These are phyloP conservation scores for Gynochthodes officinalis DNA, from an alignment of 257 asterid species.

Conservation along the genomic window DNA sequence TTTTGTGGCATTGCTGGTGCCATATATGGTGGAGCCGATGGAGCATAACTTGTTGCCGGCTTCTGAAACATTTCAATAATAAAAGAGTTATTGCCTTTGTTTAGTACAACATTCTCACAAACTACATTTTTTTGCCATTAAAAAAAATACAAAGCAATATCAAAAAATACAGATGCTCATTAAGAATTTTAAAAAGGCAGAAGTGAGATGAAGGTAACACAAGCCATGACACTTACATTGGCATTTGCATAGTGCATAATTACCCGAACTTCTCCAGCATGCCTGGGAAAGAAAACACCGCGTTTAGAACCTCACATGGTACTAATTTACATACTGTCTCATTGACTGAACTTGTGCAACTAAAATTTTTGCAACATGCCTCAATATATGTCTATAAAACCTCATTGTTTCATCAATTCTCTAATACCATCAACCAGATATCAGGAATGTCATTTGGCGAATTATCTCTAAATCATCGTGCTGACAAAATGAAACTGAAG, in stretches of 20 bases:
- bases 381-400: background rate
- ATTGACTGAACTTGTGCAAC: background rate
- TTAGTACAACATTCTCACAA: background rate
- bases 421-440: background rate
- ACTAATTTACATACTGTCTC: background rate
- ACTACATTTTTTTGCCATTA: background rate
- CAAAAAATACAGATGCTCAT: background rate
- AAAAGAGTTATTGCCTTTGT: background rate
- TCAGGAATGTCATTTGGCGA: background rate
- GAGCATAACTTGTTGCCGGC: constrained; percentile 32
- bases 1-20: constrained; percentile 18
- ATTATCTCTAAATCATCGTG: background rate
- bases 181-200: background rate
- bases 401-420: background rate
- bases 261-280: constrained; percentile 84
- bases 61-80: constrained; percentile 30
- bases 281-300: constrained; percentile 38
- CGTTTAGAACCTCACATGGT: too few species aligned
- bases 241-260: constrained; percentile 81
- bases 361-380: background rate
- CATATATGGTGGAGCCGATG: constrained; percentile 37
- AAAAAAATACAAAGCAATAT: too few species aligned
- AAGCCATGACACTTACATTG: constrained; percentile 41
- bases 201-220: background rate
- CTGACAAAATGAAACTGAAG: background rate